Evolutionary conservation across 768 basidiomycete genomes (phyloP).

Genomic region (Hygrocybe coccinea): DNA sequence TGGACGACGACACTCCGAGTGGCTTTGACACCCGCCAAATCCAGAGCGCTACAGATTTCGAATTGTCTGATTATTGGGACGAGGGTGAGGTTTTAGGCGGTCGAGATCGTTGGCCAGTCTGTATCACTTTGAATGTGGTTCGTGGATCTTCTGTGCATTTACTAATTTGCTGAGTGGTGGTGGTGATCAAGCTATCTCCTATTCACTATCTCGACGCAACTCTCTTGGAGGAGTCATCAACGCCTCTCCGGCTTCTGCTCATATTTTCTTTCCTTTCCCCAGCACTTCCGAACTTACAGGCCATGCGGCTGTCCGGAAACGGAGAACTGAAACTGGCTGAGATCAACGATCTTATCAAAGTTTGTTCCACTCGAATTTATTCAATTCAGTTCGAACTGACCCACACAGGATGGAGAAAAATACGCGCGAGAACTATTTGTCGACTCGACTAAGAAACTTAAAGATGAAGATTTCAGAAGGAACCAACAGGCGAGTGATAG

Average conservation of each 20-base stretch:
- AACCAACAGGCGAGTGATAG: slow-evolving; percentile 55
- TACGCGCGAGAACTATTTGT: slow-evolving; percentile 54
- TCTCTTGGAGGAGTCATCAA: slow-evolving; percentile 63
- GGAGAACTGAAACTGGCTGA: slow-evolving; percentile 50
- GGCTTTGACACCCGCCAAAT: slow-evolving; percentile 55
- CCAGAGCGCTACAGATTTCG: slow-evolving; percentile 66
- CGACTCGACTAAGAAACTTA: slow-evolving; percentile 59
- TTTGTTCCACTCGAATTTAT: slow-evolving; percentile 24
- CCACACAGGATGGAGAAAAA: slow-evolving; percentile 57
- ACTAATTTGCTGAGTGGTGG: neutral
- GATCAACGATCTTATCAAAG: slow-evolving; percentile 52
- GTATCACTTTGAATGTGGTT: slow-evolving; percentile 64
- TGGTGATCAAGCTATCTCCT: slow-evolving; percentile 43
- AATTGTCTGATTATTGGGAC: slow-evolving; percentile 84
- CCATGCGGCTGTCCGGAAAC: slow-evolving; percentile 58
- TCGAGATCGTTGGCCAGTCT: slow-evolving; percentile 67
- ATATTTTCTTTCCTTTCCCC: slow-evolving; percentile 56
- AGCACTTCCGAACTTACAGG: slow-evolving; percentile 46
- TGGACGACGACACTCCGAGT: slow-evolving; percentile 46
- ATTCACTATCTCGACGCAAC: slow-evolving; percentile 73
- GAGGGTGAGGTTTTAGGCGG: slow-evolving; percentile 66
- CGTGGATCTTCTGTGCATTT: slow-evolving; percentile 39
- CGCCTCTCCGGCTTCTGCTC: slow-evolving; percentile 54
- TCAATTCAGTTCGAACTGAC: neutral
- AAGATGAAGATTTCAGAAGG: slow-evolving; percentile 57